Evolutionary conservation across 768 basidiomycete genomes (phyloP).

Genomic region (Nidula microcarpa): DNA sequence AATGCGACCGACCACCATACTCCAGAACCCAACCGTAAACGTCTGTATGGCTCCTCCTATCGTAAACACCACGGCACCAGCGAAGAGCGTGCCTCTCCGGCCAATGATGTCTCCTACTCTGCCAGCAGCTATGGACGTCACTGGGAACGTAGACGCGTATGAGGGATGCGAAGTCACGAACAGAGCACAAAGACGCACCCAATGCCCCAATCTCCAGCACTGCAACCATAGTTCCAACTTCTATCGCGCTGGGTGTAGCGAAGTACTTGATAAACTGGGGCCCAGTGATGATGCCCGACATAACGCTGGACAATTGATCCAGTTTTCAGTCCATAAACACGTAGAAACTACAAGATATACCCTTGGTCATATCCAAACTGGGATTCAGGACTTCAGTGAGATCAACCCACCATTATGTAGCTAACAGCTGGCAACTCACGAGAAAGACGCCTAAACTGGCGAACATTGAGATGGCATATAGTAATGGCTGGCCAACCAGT

Average conservation of each 20-base stretch:
- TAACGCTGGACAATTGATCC: constrained; percentile 48
- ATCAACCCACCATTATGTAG: background rate
- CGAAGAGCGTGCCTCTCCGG: constrained; percentile 68
- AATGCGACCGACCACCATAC: constrained; percentile 73
- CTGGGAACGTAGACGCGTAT: constrained; percentile 24
- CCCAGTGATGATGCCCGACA: constrained; percentile 83
- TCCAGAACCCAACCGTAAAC: constrained; percentile 60
- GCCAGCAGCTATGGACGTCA: constrained; percentile 77
- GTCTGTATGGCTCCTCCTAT: constrained; percentile 76
- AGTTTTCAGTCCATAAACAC: background rate
- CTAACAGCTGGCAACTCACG: constrained; percentile 34
- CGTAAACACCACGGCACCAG: constrained; percentile 72
- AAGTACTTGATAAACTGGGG: constrained; percentile 79
- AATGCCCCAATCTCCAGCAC: constrained; percentile 87
- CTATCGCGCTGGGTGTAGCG: constrained; percentile 60
- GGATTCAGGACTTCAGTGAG: background rate
- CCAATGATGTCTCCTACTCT: constrained; percentile 76
- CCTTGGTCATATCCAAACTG: constrained; percentile 82
- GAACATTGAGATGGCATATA: constrained; percentile 72
- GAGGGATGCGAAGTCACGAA: background rate
- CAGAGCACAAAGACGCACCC: constrained; percentile 34
- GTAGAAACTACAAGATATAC: constrained; percentile 25
- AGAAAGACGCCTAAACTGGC: constrained; percentile 77
- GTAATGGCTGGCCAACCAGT: constrained; percentile 66
- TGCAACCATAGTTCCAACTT: constrained; percentile 87